Evolutionary conservation across 768 basidiomycete species (phyloP).

Genomic region (Termitomyces sp.): DNA sequence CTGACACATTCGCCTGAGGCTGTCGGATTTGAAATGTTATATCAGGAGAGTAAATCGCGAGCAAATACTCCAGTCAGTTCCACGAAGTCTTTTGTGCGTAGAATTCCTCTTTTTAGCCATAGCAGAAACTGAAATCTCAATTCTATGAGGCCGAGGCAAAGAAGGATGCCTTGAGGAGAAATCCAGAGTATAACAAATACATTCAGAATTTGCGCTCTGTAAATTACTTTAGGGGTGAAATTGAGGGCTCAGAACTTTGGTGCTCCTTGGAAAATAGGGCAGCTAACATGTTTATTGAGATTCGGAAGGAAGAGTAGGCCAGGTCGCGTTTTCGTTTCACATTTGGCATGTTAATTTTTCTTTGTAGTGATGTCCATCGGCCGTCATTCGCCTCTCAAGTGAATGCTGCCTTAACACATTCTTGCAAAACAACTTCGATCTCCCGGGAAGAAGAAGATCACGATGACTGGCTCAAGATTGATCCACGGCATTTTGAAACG

Average conservation of each 20-base stretch:
- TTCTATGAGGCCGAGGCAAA: constrained; percentile 49
- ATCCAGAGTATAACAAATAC: constrained; percentile 67
- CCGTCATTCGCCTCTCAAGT: constrained; percentile 5
- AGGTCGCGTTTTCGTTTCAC: not conserved
- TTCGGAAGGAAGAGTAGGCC: constrained; percentile 57
- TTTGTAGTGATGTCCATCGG: constrained; percentile 1
- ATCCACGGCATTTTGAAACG: constrained; percentile 70
- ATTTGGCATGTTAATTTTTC: constrained; percentile 9
- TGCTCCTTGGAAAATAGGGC: constrained; percentile 69
- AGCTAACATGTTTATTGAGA: constrained; percentile 55
- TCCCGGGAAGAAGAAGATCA: constrained; percentile 14
- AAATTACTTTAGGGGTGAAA: constrained; percentile 76
- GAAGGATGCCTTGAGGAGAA: constrained; percentile 63
- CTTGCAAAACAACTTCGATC: not conserved
- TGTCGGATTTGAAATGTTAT: constrained; percentile 96
- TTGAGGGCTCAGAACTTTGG: constrained; percentile 78
- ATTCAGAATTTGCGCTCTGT: constrained; percentile 56
- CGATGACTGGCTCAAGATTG: constrained; percentile 85
- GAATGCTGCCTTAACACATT: not conserved
- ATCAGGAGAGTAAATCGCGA: constrained; percentile 73
- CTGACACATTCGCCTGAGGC: constrained; percentile 42
- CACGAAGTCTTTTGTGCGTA: constrained; percentile 47
- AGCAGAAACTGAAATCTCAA: not conserved
- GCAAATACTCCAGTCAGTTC: constrained; percentile 30
- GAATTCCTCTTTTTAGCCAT: not conserved